A percentile compares a stretch with the other conserved stretches of the same genome.
Evolutionary conservation across 148 eudicot genomes (phyloP).

Genomic region (Camellia granthamiana): DNA sequence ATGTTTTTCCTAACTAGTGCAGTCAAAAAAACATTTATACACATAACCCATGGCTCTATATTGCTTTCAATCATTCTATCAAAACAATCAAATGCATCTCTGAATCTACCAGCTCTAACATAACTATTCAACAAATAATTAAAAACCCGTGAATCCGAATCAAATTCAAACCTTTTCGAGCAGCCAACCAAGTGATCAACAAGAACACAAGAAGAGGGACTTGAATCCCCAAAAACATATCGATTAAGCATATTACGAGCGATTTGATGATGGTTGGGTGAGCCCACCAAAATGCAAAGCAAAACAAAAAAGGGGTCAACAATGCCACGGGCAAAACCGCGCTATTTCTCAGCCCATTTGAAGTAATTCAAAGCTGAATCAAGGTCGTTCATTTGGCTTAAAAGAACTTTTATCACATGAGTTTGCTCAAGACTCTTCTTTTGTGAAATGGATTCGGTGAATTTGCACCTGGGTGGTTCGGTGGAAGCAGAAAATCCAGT

Average conservation of each 20-base stretch:
- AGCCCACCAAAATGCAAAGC: slow-evolving; percentile 49
- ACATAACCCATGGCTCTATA: slow-evolving; percentile 23
- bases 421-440: slow-evolving; percentile 19
- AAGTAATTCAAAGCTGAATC: slow-evolving; percentile 43
- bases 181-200: slow-evolving; percentile 38
- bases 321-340: slow-evolving; percentile 20
- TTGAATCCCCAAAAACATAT: slow-evolving; percentile 23
- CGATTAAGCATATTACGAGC: slow-evolving; percentile 24
- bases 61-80: slow-evolving; percentile 37
- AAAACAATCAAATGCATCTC: slow-evolving; percentile 57
- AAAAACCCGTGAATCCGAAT: slow-evolving; percentile 31
- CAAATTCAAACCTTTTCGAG: slow-evolving; percentile 36
- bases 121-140: slow-evolving; percentile 51
- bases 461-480: slow-evolving; percentile 5
- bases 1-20: slow-evolving; percentile 38
- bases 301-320: slow-evolving; percentile 48
- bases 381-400: slow-evolving; percentile 39
- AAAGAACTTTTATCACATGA: slow-evolving; percentile 29
- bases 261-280: slow-evolving; percentile 5
- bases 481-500: background rate
- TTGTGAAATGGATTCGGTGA: slow-evolving; percentile 26
- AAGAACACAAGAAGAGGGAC: slow-evolving; percentile 29
- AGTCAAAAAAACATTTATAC: slow-evolving; percentile 37
- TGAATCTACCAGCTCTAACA: slow-evolving; percentile 33
- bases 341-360: slow-evolving; percentile 31